Conservation (phyloP, 2,329 filamentous ascomycete genomes). For the Phaeosphaeriaceae sp. region DNA sequence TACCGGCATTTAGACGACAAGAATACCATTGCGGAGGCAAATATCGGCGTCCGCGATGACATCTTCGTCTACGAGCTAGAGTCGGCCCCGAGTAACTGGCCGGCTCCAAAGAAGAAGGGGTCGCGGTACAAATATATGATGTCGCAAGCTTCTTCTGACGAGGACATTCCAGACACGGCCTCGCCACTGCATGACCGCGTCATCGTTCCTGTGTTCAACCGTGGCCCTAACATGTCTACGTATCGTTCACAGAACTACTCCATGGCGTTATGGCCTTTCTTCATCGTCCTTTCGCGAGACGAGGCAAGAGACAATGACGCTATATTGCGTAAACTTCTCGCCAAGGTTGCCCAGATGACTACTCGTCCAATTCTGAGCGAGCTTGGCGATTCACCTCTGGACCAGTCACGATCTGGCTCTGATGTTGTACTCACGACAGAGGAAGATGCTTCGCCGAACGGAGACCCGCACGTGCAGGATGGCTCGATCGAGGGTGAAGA, state of each 20-base stretch:
- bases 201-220: constrained; percentile 75
- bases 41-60: constrained; percentile 68
- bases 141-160: constrained; percentile 51
- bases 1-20: constrained; percentile 83
- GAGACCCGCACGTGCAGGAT: constrained; percentile 74
- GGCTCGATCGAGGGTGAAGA: constrained; percentile 88
- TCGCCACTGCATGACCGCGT: constrained; percentile 70
- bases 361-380: constrained; percentile 70
- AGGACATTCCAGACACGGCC: constrained; percentile 62
- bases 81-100: constrained; percentile 77
- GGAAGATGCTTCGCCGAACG: constrained; percentile 69
- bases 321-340: constrained; percentile 81
- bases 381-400: constrained; percentile 58
- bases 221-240: constrained; percentile 49
- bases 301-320: constrained; percentile 73
- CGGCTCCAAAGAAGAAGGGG: constrained; percentile 60
- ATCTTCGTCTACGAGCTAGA: constrained; percentile 81
- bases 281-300: constrained; percentile 76
- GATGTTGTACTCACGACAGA: constrained; percentile 73
- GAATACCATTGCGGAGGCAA: constrained; percentile 70
- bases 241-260: constrained; percentile 45
- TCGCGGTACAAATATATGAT: constrained; percentile 55
- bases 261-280: constrained; percentile 62
- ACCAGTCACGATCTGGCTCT: constrained; percentile 62
- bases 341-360: constrained; percentile 77